Evolutionary conservation across 768 basidiomycete genomes (phyloP), one percentile per base, ranked within the genome.

Genomic region (Russula dissimulans): DNA sequence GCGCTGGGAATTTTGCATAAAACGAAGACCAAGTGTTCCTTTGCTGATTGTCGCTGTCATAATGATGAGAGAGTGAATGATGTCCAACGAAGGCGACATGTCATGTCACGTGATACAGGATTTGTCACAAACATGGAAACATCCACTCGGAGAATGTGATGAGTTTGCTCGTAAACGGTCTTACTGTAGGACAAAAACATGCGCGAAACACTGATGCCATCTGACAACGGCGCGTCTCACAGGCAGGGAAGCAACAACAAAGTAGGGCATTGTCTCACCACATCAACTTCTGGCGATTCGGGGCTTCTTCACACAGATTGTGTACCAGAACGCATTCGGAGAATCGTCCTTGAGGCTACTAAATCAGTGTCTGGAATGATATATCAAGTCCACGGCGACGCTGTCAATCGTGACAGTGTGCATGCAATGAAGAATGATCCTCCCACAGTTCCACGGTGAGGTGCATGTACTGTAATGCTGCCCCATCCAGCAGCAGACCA

Each of bases 11-110:
- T 60, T 65, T 48, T 65, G 58, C 65, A 65, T 65, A 14, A 65
- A 65, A 5, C 65, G 63, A 12, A 65, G 65, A 43, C 57, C 60
- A 22, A 65, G 65, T 0, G 65, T 65, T 17, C 57, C 63, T 49
- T 55, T 52, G 38, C 65, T 65, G 29, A 65, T 65, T 29, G 57
- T 18, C 5, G 61, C 51, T 8, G 56, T 10, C 63, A 64, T 61
- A 5, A 14, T 56, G 55, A 14, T 38, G 41, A 26, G 10, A 26
- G 22, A 26, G 22, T 26, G 22, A 26, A 26, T 26, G 22, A 26
- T 26, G 22, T 26, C 22, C 22, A 26, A n/a, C n/a, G n/a, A n/a
- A n/a, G n/a, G n/a, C n/a, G n/a, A n/a, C n/a, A n/a, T n/a, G n/a
- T n/a, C n/a, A n/a, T n/a, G 22, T 26, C 22, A 26, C 22, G 22